Evolutionary conservation across 805 yeast genomes (phyloP).

Genomic region (Wickerhamomyces sydowiorum): DNA sequence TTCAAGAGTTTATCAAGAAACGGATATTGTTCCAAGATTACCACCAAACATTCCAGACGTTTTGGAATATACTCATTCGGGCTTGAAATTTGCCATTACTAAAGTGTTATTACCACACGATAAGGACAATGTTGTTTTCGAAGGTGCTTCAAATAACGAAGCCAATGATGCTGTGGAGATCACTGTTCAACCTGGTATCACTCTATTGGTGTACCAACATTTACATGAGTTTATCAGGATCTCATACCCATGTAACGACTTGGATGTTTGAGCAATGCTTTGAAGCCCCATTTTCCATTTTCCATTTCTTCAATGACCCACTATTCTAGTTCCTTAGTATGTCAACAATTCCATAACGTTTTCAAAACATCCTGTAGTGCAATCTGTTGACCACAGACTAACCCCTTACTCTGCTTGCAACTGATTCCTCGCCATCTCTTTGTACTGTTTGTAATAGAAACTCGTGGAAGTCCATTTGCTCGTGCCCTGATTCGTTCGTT

Average conservation of each 20-base stretch:
- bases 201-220: slow-evolving; percentile 15
- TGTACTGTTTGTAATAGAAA: too few relatives aligned
- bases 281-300: not conserved
- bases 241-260: slow-evolving; percentile 19
- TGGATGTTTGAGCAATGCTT: not conserved
- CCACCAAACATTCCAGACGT: slow-evolving; percentile 39
- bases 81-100: slow-evolving; percentile 26
- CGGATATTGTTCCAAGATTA: slow-evolving; percentile 52
- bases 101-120: slow-evolving; percentile 31
- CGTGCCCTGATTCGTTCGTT: too few relatives aligned
- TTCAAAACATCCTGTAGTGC: too few relatives aligned
- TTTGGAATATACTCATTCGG: slow-evolving; percentile 25
- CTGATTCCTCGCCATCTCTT: too few relatives aligned
- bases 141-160: slow-evolving; percentile 12
- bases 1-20: slow-evolving; percentile 50
- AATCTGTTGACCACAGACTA: too few relatives aligned
- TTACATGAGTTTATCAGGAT: slow-evolving; percentile 13
- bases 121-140: slow-evolving; percentile 8
- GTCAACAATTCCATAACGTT: too few relatives aligned
- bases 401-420: too few relatives aligned
- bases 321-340: too few relatives aligned
- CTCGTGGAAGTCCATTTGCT: too few relatives aligned
- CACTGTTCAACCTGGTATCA: slow-evolving; percentile 5
- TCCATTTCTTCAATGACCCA: not conserved
- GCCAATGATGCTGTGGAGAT: slow-evolving; percentile 6